Evolutionary conservation across 2,329 filamentous ascomycete genomes (phyloP).

Genomic region (Coniella lustricola): DNA sequence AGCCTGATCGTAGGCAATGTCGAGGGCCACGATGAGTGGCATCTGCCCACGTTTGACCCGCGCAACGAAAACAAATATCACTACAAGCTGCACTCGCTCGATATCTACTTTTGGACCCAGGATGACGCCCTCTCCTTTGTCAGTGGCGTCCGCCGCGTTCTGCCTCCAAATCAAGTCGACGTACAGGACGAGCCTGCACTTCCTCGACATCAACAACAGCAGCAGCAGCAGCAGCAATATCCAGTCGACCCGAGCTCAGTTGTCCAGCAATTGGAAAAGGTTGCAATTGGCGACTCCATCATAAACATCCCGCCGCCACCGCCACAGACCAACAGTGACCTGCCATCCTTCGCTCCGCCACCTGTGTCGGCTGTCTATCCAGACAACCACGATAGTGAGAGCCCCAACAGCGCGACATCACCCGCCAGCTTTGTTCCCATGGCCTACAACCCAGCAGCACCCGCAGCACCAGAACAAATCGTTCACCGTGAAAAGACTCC

Average conservation of each 20-base stretch:
- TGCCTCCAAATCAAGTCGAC: slow-evolving; percentile 54
- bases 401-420: slow-evolving; percentile 5
- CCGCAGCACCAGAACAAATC: slow-evolving; percentile 65
- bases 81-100: slow-evolving; percentile 68
- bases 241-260: slow-evolving; percentile 54
- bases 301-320: slow-evolving; percentile 19
- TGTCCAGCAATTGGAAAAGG: slow-evolving; percentile 66
- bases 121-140: slow-evolving; percentile 65
- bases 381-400: slow-evolving; percentile 28
- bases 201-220: slow-evolving; percentile 30
- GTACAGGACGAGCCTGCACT: slow-evolving; percentile 57
- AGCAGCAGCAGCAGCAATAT: slow-evolving; percentile 33
- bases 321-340: slow-evolving; percentile 18
- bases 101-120: slow-evolving; percentile 74
- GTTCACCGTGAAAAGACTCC: slow-evolving; percentile 73
- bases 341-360: slow-evolving; percentile 33
- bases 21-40: slow-evolving; percentile 57
- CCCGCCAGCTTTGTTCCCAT: slow-evolving; percentile 53
- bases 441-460: slow-evolving; percentile 74
- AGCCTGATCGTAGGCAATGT: slow-evolving; percentile 55
- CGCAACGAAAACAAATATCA: slow-evolving; percentile 71
- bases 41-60: slow-evolving; percentile 65
- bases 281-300: slow-evolving; percentile 56
- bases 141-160: slow-evolving; percentile 57
- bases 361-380: slow-evolving; percentile 30